These are phyloP conservation scores for Pyrenopolyporus hunteri DNA, from an alignment of 495 filamentous ascomycete species.

Conservation along the genomic window DNA sequence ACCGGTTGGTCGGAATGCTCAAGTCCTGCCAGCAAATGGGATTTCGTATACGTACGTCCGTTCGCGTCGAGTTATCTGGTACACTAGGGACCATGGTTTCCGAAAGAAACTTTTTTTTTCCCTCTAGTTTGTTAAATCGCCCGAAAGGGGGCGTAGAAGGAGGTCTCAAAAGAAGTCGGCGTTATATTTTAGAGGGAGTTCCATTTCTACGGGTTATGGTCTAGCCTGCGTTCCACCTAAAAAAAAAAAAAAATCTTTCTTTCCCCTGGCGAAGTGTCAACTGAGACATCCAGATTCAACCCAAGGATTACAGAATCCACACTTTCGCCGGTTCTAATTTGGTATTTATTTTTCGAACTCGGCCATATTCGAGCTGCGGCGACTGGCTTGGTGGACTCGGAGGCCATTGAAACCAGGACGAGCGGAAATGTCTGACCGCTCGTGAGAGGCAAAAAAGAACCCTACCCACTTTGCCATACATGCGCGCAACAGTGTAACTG, in stretches of 20 bases:
- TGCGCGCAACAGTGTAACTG: constrained; percentile 24
- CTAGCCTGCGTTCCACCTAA: constrained; percentile 24
- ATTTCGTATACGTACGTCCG: constrained; percentile 19
- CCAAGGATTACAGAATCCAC: constrained; percentile 16
- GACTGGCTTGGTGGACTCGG: too few relatives aligned
- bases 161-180: constrained; percentile 1
- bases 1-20: constrained; percentile 1
- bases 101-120: constrained; percentile 21
- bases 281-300: constrained; percentile 38
- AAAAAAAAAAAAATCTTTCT: constrained; percentile 16
- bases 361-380: too few relatives aligned
- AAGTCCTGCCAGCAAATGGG: constrained; percentile 3
- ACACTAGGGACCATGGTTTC: constrained; percentile 4
- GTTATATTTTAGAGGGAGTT: constrained; percentile 9
- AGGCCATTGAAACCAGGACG: constrained; percentile 14
- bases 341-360: constrained; percentile 25
- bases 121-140: constrained; percentile 7
- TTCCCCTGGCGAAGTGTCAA: constrained; percentile 19
- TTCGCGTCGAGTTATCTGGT: constrained; percentile 24
- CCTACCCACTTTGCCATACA: constrained; percentile 15
- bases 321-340: constrained; percentile 28
- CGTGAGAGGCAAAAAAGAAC: constrained; percentile 1
- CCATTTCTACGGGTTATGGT: constrained; percentile 18
- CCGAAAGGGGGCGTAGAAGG: constrained; percentile 6
- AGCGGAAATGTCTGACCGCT: constrained; percentile 21